Percentiles rank a stretch among this genome's conserved stretches.
Evolutionary conservation across 805 yeast species (phyloP).

Genomic region (Candida saitoana): DNA sequence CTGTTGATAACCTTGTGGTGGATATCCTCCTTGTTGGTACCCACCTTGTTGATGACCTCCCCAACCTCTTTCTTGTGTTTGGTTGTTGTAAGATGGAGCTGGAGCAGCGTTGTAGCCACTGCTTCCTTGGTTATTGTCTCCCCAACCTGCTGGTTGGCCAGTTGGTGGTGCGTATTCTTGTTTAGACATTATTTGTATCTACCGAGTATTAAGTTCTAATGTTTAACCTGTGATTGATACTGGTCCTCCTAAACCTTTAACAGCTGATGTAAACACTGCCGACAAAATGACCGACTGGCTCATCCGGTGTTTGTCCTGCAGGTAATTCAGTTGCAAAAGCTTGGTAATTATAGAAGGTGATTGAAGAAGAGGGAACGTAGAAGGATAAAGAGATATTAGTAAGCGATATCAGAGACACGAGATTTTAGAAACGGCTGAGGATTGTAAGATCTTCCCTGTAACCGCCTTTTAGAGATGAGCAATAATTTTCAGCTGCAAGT

Average conservation of each 20-base stretch:
- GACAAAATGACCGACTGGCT: background rate
- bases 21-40: slow-evolving; percentile 16
- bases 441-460: too few relatives aligned
- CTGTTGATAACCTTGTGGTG: slow-evolving; percentile 18
- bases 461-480: too few relatives aligned
- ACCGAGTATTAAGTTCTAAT: too few relatives aligned
- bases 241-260: too few relatives aligned
- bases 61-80: slow-evolving; percentile 21
- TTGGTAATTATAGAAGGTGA: too few relatives aligned
- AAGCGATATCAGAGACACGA: too few relatives aligned
- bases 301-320: background rate
- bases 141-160: slow-evolving; percentile 30
- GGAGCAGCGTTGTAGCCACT: slow-evolving; percentile 21
- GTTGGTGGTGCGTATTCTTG: slow-evolving; percentile 21
- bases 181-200: slow-evolving; percentile 4
- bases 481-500: background rate
- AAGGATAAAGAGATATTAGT: too few relatives aligned
- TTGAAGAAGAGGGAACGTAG: too few relatives aligned
- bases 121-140: slow-evolving; percentile 6
- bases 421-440: too few relatives aligned
- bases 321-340: too few relatives aligned
- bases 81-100: slow-evolving; percentile 15
- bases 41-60: slow-evolving; percentile 14
- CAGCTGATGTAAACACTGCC: background rate
- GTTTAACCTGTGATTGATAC: background rate